Conservation (phyloP, 495 filamentous ascomycete genomes). For the Annulohypoxylon nitens region DNA sequence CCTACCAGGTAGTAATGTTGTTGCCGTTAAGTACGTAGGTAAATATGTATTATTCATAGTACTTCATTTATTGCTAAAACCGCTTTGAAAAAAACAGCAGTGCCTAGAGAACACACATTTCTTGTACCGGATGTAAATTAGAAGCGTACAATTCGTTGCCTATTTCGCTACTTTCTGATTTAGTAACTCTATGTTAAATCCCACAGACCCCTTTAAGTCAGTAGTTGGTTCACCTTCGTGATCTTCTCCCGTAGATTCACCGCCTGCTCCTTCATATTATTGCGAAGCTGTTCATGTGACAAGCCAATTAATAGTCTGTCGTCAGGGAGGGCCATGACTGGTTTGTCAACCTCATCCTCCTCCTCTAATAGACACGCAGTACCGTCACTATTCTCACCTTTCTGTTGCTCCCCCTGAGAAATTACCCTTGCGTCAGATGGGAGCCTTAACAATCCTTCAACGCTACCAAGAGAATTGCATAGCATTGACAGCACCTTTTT, state of each 20-base stretch:
- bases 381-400: not conserved
- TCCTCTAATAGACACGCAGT: not conserved
- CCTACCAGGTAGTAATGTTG: too few relatives aligned
- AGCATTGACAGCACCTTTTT: slow-evolving; percentile 7
- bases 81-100: too few relatives aligned
- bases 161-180: too few relatives aligned
- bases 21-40: too few relatives aligned
- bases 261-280: slow-evolving; percentile 4
- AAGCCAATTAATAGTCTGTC: not conserved
- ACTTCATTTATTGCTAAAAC: too few relatives aligned
- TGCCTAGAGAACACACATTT: too few relatives aligned
- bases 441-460: slow-evolving; percentile 3
- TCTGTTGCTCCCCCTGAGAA: not conserved
- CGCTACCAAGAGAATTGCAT: not conserved
- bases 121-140: too few relatives aligned
- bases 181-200: too few relatives aligned
- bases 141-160: too few relatives aligned
- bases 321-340: not conserved
- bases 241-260: not conserved
- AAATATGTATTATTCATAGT: too few relatives aligned
- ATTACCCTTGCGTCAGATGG: slow-evolving; percentile 1
- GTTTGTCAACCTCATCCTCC: not conserved
- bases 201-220: not conserved
- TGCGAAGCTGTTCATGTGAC: not conserved
- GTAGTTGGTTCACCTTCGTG: not conserved